Evolutionary conservation across 116 monocot genomes (phyloP).

Genomic region (Trichopus zeylanicus): DNA sequence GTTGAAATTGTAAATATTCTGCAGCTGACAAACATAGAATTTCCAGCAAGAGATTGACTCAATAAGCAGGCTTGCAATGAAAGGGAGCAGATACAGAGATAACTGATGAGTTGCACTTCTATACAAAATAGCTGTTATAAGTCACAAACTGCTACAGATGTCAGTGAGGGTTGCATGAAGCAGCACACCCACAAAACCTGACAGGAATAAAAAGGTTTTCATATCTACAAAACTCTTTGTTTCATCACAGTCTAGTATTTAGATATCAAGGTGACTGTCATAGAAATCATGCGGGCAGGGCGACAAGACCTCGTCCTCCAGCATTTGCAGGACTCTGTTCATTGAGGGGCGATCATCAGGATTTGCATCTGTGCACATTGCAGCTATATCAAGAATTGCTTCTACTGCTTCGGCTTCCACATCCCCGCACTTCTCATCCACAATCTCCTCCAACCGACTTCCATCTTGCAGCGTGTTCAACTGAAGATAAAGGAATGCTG

Average conservation of each 20-base stretch:
- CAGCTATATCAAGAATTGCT: constrained; percentile 75
- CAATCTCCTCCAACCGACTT: constrained; percentile 62
- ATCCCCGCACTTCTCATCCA: constrained; percentile 62
- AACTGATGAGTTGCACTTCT: not conserved
- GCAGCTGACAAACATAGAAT: too few relatives aligned
- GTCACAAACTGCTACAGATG: too few relatives aligned
- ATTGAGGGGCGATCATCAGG: constrained; percentile 74
- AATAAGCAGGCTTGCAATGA: not conserved
- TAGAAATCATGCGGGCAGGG: constrained; percentile 66
- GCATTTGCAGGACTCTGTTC: constrained; percentile 73
- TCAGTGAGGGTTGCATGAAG: too few relatives aligned
- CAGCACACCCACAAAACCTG: too few relatives aligned
- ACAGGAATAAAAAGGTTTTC: too few relatives aligned
- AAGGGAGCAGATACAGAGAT: not conserved
- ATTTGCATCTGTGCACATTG: constrained; percentile 79
- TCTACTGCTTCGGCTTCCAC: constrained; percentile 74
- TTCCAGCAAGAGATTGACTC: too few relatives aligned
- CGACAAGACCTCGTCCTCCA: constrained; percentile 85
- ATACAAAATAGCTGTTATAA: not conserved
- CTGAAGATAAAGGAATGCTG: constrained; percentile 27
- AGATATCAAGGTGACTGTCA: constrained; percentile 65
- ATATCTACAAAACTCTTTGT: constrained; percentile 20
- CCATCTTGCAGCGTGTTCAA: constrained; percentile 61
- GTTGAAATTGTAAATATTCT: too few relatives aligned
- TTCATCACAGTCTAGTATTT: not conserved